Conservation (phyloP, 768 basidiomycete species). For the Lentinula edodes region DNA sequence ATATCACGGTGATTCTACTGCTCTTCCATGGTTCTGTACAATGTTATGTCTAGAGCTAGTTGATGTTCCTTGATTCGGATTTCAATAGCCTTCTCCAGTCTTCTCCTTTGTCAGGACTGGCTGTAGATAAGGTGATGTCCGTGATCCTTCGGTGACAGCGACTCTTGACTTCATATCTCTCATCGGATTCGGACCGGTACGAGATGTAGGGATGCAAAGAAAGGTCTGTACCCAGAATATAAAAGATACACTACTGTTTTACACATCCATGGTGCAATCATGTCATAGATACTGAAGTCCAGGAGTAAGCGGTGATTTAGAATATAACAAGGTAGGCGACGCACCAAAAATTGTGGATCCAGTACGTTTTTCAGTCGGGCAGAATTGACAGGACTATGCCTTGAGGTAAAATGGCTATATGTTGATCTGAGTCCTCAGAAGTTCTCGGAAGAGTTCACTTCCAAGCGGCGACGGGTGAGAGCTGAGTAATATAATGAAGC, state of each 20-base stretch:
- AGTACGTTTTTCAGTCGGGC: too few species aligned
- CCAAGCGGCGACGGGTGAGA: too few species aligned
- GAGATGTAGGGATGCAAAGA: neutral
- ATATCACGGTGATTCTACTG: neutral
- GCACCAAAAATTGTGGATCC: too few species aligned
- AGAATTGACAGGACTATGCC: too few species aligned
- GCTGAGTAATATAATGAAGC: too few species aligned
- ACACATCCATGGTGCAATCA: neutral
- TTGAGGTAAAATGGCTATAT: too few species aligned
- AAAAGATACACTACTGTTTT: too few species aligned
- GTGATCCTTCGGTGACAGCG: neutral
- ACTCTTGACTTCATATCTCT: neutral
- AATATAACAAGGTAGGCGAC: too few species aligned
- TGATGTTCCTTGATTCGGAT: neutral
- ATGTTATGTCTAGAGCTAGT: neutral
- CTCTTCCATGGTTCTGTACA: neutral
- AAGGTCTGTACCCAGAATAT: neutral
- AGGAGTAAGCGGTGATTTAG: too few species aligned
- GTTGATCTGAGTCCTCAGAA: too few species aligned
- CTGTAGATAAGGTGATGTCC: constrained; percentile 3
- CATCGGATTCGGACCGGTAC: neutral
- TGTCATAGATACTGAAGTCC: too few species aligned
- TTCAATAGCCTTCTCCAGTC: neutral
- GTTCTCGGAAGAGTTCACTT: too few species aligned
- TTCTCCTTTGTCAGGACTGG: neutral